A percentile compares a stretch with the other conserved stretches of the same genome.
Evolutionary conservation across 345 rosid species (phyloP).

Genomic region (Heritiera fomes): DNA sequence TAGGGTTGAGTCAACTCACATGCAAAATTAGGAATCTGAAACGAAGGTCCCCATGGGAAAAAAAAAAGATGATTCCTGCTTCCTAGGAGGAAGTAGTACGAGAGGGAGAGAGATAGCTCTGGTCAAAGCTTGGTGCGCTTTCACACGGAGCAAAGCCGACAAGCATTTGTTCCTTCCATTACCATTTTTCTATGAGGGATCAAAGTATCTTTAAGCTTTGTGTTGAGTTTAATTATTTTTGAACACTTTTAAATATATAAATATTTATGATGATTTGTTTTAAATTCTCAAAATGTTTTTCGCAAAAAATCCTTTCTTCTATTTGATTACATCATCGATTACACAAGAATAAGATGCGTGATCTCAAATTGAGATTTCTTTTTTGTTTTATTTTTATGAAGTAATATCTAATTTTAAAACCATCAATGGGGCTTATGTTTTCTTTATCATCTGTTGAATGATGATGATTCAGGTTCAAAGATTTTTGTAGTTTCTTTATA

Average conservation of each 20-base stretch:
- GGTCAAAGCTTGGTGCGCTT: conserved; percentile 1
- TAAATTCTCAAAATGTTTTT: too few relatives aligned
- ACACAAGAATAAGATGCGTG: neutral
- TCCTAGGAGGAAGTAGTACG: neutral
- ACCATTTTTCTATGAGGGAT: too few relatives aligned
- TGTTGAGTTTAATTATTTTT: too few relatives aligned
- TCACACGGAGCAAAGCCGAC: neutral
- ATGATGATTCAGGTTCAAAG: neutral
- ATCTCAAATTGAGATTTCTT: neutral
- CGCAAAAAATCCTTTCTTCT: too few relatives aligned
- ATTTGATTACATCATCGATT: neutral
- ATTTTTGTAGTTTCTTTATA: neutral
- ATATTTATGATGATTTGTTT: too few relatives aligned
- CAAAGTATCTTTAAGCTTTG: too few relatives aligned
- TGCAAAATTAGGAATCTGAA: conserved; percentile 6
- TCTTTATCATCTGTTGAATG: conserved; percentile 1
- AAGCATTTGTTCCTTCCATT: neutral
- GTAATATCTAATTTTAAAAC: neutral
- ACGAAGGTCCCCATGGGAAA: neutral
- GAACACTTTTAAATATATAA: too few relatives aligned
- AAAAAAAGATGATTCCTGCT: neutral
- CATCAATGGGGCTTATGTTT: neutral
- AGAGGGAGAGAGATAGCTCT: neutral
- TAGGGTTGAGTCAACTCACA: neutral
- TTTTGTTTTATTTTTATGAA: neutral